Percentiles rank a stretch among this genome's conserved stretches.
Conservation (phyloP, 2,329 filamentous ascomycete genomes). For the Paecilomyces variotii region DNA sequence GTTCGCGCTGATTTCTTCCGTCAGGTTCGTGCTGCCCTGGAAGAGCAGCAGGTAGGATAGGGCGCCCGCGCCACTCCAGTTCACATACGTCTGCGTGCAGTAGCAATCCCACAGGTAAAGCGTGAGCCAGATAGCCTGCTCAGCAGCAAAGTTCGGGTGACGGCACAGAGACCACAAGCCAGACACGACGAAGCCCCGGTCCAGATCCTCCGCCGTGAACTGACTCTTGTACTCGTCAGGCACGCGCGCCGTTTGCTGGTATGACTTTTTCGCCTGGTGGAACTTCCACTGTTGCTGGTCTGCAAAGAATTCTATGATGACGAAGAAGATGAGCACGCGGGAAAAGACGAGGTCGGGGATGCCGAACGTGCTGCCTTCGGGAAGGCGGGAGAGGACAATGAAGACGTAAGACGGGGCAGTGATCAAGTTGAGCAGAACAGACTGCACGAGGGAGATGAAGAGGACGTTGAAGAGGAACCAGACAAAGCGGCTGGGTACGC, state of each 20-base stretch:
- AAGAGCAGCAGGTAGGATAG: constrained; percentile 69
- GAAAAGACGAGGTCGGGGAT: constrained; percentile 53
- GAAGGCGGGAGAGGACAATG: constrained; percentile 61
- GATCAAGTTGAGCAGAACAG: constrained; percentile 70
- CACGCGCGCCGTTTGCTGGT: constrained; percentile 64
- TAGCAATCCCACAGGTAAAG: constrained; percentile 85
- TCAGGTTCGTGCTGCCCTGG: constrained; percentile 80
- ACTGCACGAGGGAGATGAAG: constrained; percentile 84
- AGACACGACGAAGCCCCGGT: constrained; percentile 77
- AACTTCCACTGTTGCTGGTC: constrained; percentile 92
- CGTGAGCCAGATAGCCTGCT: constrained; percentile 82
- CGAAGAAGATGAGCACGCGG: constrained; percentile 46
- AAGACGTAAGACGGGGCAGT: constrained; percentile 78
- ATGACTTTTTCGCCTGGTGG: constrained; percentile 71
- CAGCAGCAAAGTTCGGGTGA: constrained; percentile 90
- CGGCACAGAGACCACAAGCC: constrained; percentile 83
- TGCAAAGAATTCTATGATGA: constrained; percentile 67
- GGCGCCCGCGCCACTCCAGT: constrained; percentile 69
- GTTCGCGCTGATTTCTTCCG: constrained; percentile 66
- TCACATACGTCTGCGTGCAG: constrained; percentile 61
- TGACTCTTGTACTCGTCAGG: constrained; percentile 43
- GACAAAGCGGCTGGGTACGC: constrained; percentile 60
- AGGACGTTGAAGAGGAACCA: constrained; percentile 81
- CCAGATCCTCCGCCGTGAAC: constrained; percentile 66
- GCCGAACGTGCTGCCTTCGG: constrained; percentile 46